Evolutionary conservation across 2,329 filamentous ascomycete genomes (phyloP).

Genomic region (Colletotrichum abscissum): DNA sequence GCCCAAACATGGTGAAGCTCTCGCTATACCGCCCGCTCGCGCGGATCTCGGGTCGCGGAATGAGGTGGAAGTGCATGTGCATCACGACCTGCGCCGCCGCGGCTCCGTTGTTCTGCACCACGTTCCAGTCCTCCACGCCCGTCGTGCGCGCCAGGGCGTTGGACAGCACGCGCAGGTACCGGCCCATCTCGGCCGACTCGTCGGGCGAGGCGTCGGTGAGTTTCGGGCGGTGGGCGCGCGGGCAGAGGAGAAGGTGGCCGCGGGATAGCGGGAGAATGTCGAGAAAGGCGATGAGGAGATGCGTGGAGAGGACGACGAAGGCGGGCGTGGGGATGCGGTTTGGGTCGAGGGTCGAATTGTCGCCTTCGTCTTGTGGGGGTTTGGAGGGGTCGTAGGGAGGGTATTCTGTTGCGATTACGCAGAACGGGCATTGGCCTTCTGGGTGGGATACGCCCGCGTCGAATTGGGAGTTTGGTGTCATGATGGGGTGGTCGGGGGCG

Average conservation of each 20-base stretch:
- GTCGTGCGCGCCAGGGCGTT: constrained; percentile 76
- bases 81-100: constrained; percentile 92
- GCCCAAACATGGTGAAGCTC: constrained; percentile 87
- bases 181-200: constrained; percentile 76
- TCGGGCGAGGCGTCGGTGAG: constrained; percentile 74
- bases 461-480: constrained; percentile 28
- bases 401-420: constrained; percentile 65
- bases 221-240: constrained; percentile 81
- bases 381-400: constrained; percentile 55
- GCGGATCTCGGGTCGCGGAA: constrained; percentile 80
- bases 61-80: constrained; percentile 95
- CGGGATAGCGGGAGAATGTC: constrained; percentile 90
- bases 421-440: constrained; percentile 68
- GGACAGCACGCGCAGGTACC: constrained; percentile 77
- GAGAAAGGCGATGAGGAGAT: constrained; percentile 84
- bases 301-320: constrained; percentile 81
- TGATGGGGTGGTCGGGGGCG: neutral
- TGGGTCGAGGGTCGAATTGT: constrained; percentile 45
- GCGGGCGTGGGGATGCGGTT: constrained; percentile 54
- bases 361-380: constrained; percentile 51
- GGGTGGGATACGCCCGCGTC: constrained; percentile 39
- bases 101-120: constrained; percentile 95
- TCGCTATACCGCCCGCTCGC: constrained; percentile 64
- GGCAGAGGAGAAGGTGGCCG: constrained; percentile 86
- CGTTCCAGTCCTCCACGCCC: constrained; percentile 88